These are phyloP conservation scores for Coemansia sp. DNA, from an alignment of 192 early-diverging fungal species.

Conservation along the genomic window DNA sequence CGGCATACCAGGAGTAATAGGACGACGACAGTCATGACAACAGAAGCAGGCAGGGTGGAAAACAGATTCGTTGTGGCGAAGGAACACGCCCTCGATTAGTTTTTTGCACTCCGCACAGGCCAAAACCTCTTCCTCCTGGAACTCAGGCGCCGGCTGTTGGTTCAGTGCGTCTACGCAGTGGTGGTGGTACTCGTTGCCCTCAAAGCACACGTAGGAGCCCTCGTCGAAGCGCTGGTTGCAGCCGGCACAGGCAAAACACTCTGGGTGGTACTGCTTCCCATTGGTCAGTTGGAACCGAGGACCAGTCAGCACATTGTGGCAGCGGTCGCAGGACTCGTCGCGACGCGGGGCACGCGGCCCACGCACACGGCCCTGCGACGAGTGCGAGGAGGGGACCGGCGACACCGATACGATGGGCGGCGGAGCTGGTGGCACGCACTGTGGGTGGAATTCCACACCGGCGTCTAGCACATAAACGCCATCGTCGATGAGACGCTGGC, in stretches of 20 bases:
- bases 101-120: conserved; percentile 36
- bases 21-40: conserved; percentile 46
- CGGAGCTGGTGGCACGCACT: conserved; percentile 53
- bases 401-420: conserved; percentile 52
- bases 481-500: conserved; percentile 54
- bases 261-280: conserved; percentile 59
- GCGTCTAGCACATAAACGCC: conserved; percentile 57
- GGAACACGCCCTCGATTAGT: conserved; percentile 52
- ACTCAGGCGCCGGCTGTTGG: neutral
- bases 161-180: conserved; percentile 48
- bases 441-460: conserved; percentile 49
- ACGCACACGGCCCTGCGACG: conserved; percentile 18
- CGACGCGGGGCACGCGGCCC: conserved; percentile 39
- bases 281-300: conserved; percentile 60
- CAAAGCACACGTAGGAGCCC: conserved; percentile 60
- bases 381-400: conserved; percentile 35
- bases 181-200: conserved; percentile 59
- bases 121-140: conserved; percentile 12
- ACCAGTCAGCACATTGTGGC: conserved; percentile 35
- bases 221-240: conserved; percentile 57
- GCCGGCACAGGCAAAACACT: conserved; percentile 58
- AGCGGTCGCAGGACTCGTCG: conserved; percentile 51
- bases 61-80: conserved; percentile 40
- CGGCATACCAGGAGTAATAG: conserved; percentile 58
- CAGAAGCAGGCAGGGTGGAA: conserved; percentile 58